These are phyloP conservation scores for Talaromyces borbonicus DNA, from an alignment of 495 filamentous ascomycete species.

Conservation along the genomic window DNA sequence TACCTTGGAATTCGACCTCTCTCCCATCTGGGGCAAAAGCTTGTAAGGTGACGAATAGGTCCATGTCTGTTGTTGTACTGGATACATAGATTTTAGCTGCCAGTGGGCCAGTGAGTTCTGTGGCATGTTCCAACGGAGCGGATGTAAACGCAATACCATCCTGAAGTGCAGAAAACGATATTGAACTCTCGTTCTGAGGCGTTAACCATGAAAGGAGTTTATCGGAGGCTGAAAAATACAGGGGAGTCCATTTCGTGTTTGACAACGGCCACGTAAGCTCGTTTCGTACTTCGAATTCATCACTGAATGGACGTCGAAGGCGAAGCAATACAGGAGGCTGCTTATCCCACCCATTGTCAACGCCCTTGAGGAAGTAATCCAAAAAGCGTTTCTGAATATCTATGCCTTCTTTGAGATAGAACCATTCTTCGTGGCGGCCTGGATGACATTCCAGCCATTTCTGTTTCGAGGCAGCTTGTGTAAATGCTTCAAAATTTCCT, in stretches of 20 bases:
- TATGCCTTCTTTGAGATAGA: constrained; percentile 5
- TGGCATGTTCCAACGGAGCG: constrained; percentile 34
- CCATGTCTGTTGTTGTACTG: constrained; percentile 40
- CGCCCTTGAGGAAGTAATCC: constrained; percentile 6
- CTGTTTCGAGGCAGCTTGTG: constrained; percentile 4
- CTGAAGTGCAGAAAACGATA: background rate
- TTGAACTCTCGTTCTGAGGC: background rate
- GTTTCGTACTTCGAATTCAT: background rate
- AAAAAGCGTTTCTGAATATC: constrained; percentile 3
- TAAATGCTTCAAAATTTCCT: constrained; percentile 7
- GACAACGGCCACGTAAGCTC: constrained; percentile 1
- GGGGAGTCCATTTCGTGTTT: background rate
- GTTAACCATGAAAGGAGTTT: background rate
- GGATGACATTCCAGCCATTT: constrained; percentile 6
- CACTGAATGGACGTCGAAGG: background rate
- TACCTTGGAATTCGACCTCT: constrained; percentile 55
- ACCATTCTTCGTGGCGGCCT: constrained; percentile 4
- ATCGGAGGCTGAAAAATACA: background rate
- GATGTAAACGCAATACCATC: constrained; percentile 34
- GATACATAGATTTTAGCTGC: constrained; percentile 46
- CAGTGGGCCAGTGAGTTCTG: constrained; percentile 51
- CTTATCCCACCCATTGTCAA: constrained; percentile 2
- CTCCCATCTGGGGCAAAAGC: constrained; percentile 37
- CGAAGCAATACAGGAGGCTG: constrained; percentile 2
- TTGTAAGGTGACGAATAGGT: constrained; percentile 50